Evolutionary conservation across 306 rosid species (phyloP).

Genomic region (Boehmeria nivea): DNA sequence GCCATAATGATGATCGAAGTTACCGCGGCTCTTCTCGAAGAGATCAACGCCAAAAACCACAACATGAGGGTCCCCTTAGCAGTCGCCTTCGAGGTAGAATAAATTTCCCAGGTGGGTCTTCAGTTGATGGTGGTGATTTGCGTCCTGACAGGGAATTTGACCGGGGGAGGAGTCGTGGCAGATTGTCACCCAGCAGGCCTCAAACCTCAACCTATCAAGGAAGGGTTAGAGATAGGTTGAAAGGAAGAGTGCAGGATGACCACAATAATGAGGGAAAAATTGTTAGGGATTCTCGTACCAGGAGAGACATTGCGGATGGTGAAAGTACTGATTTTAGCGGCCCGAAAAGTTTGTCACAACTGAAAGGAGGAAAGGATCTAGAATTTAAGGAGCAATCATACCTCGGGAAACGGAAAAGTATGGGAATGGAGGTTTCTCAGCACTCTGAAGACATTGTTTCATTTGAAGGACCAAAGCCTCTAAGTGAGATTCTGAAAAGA

Average conservation of each 20-base stretch:
- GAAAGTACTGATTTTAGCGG: conserved; percentile 37
- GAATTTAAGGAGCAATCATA: conserved; percentile 48
- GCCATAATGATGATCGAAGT: conserved; percentile 50
- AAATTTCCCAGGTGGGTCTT: conserved; percentile 47
- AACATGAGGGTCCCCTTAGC: conserved; percentile 51
- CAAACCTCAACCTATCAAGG: conserved; percentile 49
- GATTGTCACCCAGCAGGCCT: conserved; percentile 61
- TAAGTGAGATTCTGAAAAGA: conserved; percentile 81
- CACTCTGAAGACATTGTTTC: conserved; percentile 48
- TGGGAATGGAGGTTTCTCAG: conserved; percentile 26
- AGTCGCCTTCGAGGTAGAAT: conserved; percentile 84
- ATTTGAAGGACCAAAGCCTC: conserved; percentile 92
- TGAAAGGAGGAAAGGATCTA: conserved; percentile 41
- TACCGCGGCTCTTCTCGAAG: conserved; percentile 36
- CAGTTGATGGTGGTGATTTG: conserved; percentile 35
- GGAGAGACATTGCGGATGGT: conserved; percentile 48
- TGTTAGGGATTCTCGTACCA: conserved; percentile 27
- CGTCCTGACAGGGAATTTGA: conserved; percentile 55
- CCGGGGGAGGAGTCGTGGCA: conserved; percentile 46
- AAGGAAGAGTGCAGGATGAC: conserved; percentile 62
- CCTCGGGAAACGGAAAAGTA: conserved; percentile 53
- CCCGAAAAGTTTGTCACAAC: conserved; percentile 62
- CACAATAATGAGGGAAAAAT: too few species aligned
- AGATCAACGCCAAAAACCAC: conserved; percentile 44
- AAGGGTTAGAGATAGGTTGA: conserved; percentile 64